Evolutionary conservation across 73 alveolate species (phyloP), one percentile per base, ranked within the genome.

Genomic region (Paramecium primaurelia): DNA sequence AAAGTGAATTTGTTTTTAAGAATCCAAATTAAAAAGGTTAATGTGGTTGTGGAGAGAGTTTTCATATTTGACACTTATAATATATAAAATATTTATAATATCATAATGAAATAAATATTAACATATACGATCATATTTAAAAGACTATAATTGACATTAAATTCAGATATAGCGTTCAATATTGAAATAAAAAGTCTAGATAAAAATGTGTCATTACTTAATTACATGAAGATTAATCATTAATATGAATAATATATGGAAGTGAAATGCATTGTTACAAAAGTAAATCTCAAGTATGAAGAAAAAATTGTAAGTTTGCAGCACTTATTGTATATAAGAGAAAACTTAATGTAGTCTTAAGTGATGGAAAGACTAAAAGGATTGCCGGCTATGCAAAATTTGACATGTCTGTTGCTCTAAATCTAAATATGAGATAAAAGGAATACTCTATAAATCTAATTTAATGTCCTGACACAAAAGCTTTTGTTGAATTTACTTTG

Each of bases 41-140:
- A 38, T 96, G 99, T 40, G 99, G 99, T 22, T 96, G 99, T 58
- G 99, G 99, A 51, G 98, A 96, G 60, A 95, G 98, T 59, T 96
- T 96, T 69, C 96, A 96, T 95, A 94, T 96, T 38, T 93, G 94
- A 89, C 84, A 54, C 69, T 54, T 4, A 54, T 54, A 54, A 54
- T 54, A 54, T 54, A 54, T 54, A 54, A 54, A 54, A 54, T 54
- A 54, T 54, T 54, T 54, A 54, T 54, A 54, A 54, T 54, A 54
- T n/a, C 36, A 54, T 54, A 18, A 54, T 54, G 69, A 18, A 54
- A n/a, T 54, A 54, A 54, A 54, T 54, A 18, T 54, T 54, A 54
- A 54, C 69, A 54, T 54, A 54, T 54, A 54, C 69, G 5, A 54
- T 54, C 69, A 54, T 54, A 54, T 54, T 54, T 54, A 54, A 54